Base-by-base conservation (phyloP, 2,329 filamentous ascomycete genomes). In the Bimuria novae-zelandiae region DNA sequence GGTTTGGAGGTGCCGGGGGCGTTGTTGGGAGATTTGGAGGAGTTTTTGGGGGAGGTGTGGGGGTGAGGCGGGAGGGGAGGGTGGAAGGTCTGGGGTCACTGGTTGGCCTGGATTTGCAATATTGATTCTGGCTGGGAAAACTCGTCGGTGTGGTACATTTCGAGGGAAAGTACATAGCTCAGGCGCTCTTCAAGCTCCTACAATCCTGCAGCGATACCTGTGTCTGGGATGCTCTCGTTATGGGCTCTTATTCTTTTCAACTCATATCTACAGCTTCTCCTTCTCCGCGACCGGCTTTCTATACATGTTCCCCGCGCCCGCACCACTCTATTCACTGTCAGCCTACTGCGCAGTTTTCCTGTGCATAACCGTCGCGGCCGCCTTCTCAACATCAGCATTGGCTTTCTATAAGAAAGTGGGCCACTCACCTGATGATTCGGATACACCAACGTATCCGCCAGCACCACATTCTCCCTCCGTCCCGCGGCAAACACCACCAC, bases 401-500 rank as follows among this genome's bases (percentile, higher is more conserved):
- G n/a, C 19, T 17, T 12, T 23, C 17, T 14, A 27, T 3, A 3
- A 27, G n/a, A 17, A 27, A 49, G 36, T 3, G 11, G 73, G 37
- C 35, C n/a, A 73, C 82, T 75, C 74, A 91, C 91, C 83, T 97
- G 92, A 71, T 96, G 92, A 66, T 88, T 94, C 4, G 92, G 92
- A 75, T 89, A 96, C 48, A 97, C 80, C 56, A 97, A 76, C 5
- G 90, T 89, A 75, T 97, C 92, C 17, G 92, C 92, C 62, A 97
- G 76, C 17, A 96, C 90, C 4, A 96, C 90, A 71, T 97, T 97
- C 77, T 96, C 90, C 63, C 88, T 84, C 65, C 92, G 84, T 3
- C 89, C 88, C 3, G 89, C 91, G 2, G 89, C 82, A 70, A 96
- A 97, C 7, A 97, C 92, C 29, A 96, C 81, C 25, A 95, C 82